Evolutionary conservation across 305 asterid genomes (phyloP).

Genomic region (Solanum aculeatissimum): DNA sequence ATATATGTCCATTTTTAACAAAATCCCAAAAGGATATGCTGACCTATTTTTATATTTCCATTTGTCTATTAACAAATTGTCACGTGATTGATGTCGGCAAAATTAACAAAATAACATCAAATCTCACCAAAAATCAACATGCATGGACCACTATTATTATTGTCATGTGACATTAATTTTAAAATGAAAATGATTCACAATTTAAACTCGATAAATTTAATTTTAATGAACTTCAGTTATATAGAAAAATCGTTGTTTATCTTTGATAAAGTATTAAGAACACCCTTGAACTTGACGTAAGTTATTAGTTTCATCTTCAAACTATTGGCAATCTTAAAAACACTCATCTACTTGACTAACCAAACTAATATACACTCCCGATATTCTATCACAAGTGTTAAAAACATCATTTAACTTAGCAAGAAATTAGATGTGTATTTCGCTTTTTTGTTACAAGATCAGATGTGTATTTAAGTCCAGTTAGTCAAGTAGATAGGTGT

Average conservation of each 20-base stretch:
- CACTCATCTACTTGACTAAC: too few species aligned
- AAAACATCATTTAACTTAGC: too few species aligned
- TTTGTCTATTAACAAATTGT: neutral
- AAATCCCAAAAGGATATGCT: neutral
- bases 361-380: too few species aligned
- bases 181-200: fast-evolving
- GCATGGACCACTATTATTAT: neutral
- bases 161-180: neutral
- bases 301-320: too few species aligned
- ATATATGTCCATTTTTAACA: neutral
- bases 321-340: too few species aligned
- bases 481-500: too few species aligned
- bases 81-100: constrained; percentile 25
- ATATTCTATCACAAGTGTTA: too few species aligned
- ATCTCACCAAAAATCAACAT: neutral
- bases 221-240: neutral
- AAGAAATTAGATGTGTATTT: too few species aligned
- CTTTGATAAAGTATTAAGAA: too few species aligned
- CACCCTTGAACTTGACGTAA: too few species aligned
- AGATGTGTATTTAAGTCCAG: too few species aligned
- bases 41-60: neutral
- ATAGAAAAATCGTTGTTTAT: neutral
- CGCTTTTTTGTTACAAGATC: too few species aligned
- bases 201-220: neutral
- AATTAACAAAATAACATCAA: neutral